Evolutionary conservation across 1,139 yeast genomes (phyloP).

Genomic region (Chernovozyma sophiae-reginae): DNA sequence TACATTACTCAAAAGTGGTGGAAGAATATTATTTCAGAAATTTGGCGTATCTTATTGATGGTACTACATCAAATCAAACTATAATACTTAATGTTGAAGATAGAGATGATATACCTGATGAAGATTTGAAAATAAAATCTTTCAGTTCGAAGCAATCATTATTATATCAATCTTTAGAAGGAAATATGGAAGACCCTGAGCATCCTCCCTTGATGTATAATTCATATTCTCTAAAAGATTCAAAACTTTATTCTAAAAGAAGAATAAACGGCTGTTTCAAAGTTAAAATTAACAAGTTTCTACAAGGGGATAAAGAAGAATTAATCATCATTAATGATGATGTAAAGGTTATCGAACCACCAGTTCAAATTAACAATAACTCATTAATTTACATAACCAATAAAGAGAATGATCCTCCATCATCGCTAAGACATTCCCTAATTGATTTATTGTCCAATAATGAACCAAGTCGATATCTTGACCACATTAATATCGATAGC

Average conservation of each 20-base stretch:
- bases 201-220: background rate
- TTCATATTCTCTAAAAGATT: constrained; percentile 17
- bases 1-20: constrained; percentile 65
- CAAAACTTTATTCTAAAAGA: constrained; percentile 33
- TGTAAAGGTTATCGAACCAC: constrained; percentile 42
- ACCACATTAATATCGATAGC: constrained; percentile 30
- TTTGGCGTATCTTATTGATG: constrained; percentile 55
- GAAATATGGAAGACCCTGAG: constrained; percentile 26
- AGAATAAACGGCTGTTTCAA: constrained; percentile 40
- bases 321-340: constrained; percentile 33
- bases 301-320: background rate
- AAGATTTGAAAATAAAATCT: constrained; percentile 14
- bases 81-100: constrained; percentile 48
- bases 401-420: constrained; percentile 44
- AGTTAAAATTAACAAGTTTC: constrained; percentile 17
- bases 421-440: constrained; percentile 31
- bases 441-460: constrained; percentile 34
- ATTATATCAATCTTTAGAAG: constrained; percentile 67
- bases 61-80: constrained; percentile 48
- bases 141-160: constrained; percentile 36
- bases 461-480: constrained; percentile 25
- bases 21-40: constrained; percentile 64
- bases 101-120: constrained; percentile 37
- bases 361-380: constrained; percentile 40
- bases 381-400: constrained; percentile 63